Base-by-base conservation (phyloP, 2,329 filamentous ascomycete genomes). In the Penicillium polonicum region DNA sequence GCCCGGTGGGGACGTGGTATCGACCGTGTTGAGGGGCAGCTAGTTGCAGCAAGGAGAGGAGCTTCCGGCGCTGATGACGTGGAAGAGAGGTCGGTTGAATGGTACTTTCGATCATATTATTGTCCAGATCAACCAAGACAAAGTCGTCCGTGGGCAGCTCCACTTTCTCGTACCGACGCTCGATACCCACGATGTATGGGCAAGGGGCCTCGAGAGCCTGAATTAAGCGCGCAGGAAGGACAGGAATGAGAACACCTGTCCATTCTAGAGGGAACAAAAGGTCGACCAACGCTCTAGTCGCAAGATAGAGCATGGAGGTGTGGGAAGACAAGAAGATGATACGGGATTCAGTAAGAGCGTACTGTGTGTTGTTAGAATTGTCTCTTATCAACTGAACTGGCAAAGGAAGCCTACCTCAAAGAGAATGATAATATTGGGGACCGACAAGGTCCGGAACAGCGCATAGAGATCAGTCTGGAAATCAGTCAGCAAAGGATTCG, bases 241-340 rank as follows among this genome's bases (percentile, higher is more conserved):
- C 83, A 2, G 93, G 93, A 62, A 97, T 97, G 71, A 96, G 92
- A 48, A 97, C 91, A 66, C 92, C 95, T 3, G 90, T 86, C 93
- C 94, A 97, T 63, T 91, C 89, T 52, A 97, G 79, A 8, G 92
- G 93, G 72, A 96, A 99, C 21, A 99, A 79, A 38, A 97, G 79
- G 72, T 88, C 92, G 33, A 85, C 85, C 57, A 97, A 79, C n/a
- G 93, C 92, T 73, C 92, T 88, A 68, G 90, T 95, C 36, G 92
- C 93, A 44, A 97, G 83, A 70, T 97, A 92, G 57, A 99, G 83
- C 94, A 99, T 97, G 50, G 92, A 88, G 2, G 93, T 94, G 73
- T 99, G 92, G 2, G 92, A 96, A 9, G 94, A 97, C 21, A 97
- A 82, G 64, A 99, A 88, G 70, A 99, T 96, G 74, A 99, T 97